Conservation (phyloP, 2,329 filamentous ascomycete genomes). For the Cadophora malorum region DNA sequence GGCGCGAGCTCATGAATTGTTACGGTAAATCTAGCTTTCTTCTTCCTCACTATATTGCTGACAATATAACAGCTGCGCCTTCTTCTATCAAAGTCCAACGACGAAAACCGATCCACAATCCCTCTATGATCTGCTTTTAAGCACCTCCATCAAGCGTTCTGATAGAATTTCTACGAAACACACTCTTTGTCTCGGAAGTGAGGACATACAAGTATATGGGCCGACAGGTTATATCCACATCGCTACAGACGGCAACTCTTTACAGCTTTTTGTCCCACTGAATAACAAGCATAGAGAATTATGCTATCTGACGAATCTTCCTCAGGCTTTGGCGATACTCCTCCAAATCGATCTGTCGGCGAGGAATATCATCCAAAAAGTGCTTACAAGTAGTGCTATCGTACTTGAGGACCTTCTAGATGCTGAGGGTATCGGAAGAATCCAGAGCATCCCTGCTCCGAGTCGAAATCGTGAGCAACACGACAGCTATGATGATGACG, state of each 20-base stretch:
- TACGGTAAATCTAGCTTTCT: neutral
- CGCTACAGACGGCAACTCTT: neutral
- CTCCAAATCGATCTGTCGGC: too few species aligned
- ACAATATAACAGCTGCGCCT: neutral
- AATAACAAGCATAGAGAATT: too few species aligned
- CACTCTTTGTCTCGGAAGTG: neutral
- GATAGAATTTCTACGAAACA: neutral
- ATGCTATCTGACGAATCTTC: too few species aligned
- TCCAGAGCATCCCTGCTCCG: too few species aligned
- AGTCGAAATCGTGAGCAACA: too few species aligned
- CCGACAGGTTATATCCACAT: neutral
- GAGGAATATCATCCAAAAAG: too few species aligned
- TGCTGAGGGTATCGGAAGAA: too few species aligned
- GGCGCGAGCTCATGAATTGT: conserved; percentile 24
- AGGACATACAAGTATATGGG: neutral
- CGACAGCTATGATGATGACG: too few species aligned
- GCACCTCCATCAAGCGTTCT: neutral
- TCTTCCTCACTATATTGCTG: neutral
- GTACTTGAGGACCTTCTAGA: too few species aligned
- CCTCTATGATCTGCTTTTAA: neutral
- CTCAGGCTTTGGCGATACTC: too few species aligned
- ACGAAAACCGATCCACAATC: neutral
- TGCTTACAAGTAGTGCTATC: too few species aligned
- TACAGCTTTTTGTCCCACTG: neutral
- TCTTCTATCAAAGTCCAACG: neutral